Evolutionary conservation across 495 filamentous ascomycete species (phyloP), one percentile per base, ranked within the genome.

Genomic region (Talaromyces stipitatus): DNA sequence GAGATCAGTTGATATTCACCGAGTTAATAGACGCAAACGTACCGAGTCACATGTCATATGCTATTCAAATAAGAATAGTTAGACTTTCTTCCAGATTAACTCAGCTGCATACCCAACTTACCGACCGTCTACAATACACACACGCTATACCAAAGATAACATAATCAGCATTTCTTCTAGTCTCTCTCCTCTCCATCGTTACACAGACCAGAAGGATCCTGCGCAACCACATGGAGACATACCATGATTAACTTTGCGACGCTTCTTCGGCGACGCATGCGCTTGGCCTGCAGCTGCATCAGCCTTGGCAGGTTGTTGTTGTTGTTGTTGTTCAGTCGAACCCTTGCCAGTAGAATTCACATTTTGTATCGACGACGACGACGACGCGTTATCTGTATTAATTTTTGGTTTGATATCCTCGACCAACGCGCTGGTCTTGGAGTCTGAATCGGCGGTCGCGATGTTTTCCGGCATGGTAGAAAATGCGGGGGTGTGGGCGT

Each of bases 11-110:
- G 70, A 68, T 66, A 66, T 57, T n/a, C 56, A 29, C 5, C 6
- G 12, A 4, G 45, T 45, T 12, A 18, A 45, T 10, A 22, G 6
- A n/a, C 32, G n/a, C 14, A 20, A 73, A 85, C 90, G 82, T 92
- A 96, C 92, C 79, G 92, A 88, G 83, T 98, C 95, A 82, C 94
- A 98, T 71, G 95, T 97, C 94, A 98, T 98, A 86, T 98, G 94
- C 89, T 95, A 76, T 75, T 74, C 9, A 9, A 14, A 52, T n/a
- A 12, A 38, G 9, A 48, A 32, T 11, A 8, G 23, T 28, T 18
- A 50, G 27, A 28, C 47, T 33, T 20, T 28, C 14, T 22, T 46
- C 28, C 26, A 10, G 14, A 24, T 26, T 18, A 1, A 23, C 6
- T 32, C 18, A 26, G 28, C 29, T 51, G 26, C 4, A 27, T 3